Base-by-base conservation (phyloP, 1,284 basidiomycete genomes). In the Apiotrichum akiyoshidainum region DNA sequence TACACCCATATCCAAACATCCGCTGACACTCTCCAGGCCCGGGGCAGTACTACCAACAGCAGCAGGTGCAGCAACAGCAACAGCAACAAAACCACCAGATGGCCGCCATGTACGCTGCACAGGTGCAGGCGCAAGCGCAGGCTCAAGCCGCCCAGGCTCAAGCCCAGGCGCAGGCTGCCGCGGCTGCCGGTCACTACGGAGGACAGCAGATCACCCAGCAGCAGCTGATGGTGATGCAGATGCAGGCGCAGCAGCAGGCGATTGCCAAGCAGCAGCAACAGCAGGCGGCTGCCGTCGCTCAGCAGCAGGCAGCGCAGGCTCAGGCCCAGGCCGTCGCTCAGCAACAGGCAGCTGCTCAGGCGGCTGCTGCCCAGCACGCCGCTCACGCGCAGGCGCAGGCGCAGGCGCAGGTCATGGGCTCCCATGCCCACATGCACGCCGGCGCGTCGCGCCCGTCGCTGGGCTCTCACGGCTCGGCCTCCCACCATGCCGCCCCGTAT, bases 351-450 rank as follows among this genome's bases (percentile, higher is more conserved):
- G 33, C 37, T 5, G 26, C 31, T 13, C 57, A 52, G 46, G 39
- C 45, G 4, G 9, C 35, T 16, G 54, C 26, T 2, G 46, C 46
- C 11, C 35, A 53, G 17, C 46, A 26, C 16, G 21, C 26, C 33
- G 46, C 46, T n/a, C 46, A 50, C 48, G 48, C 48, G 19, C 48
- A 50, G 9, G 48, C 46, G 8, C 46, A 48, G n/a, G 46, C 46
- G 8, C 31, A 33, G n/a, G 46, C 48, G 48, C 48, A 50, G 17
- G 40, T 16, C 10, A 41, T 39, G 37, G 48, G 46, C 46, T 10
- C 47, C 9, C 47, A 48, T 12, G 34, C 26, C 11, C 26, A 48
- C n/a, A 17, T 48, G 46, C 46, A 48, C 46, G n/a, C n/a, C 8
- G 34, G 17, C 10, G 31, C 46, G n/a, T n/a, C 46, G 33, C 46